Evolutionary conservation across 495 filamentous ascomycete species (phyloP), one percentile per base, ranked within the genome.

Genomic region (Parathielavia appendiculata): DNA sequence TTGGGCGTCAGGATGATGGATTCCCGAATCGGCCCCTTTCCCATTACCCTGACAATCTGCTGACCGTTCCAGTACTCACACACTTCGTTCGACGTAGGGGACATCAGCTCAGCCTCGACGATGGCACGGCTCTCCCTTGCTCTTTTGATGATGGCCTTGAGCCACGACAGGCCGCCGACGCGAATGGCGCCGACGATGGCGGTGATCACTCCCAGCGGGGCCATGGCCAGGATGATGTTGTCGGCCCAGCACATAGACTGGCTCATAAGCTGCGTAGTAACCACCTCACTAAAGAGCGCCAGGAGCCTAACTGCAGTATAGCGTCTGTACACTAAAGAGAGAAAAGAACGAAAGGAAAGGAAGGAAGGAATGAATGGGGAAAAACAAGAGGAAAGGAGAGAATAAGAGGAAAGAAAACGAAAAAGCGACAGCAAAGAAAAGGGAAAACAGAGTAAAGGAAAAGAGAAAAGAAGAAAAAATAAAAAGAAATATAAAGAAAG

Each of bases 201-300:
- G 26, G 26, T 30, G 6, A 30, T 30, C 26, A 30, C 26, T 2
- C 26, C 26, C 26, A 30, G 26, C 3, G 26, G 26, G 26, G 26
- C 26, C 26, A 30, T 30, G 26, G 26, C 76, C 43, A 84, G 78
- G 9, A 83, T 80, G 14, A 83, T 58, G 56, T 79, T 76, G 49
- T 85, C 82, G 0, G 78, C 57, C 46, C 71, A 63, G 26, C 66
- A 73, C 23, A 74, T 74, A 0, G 76, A 75, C 54, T 83, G 76
- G 55, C 79, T 82, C 46, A 85, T 74, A 54, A 79, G 84, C 66
- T 86, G 82, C 60, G 74, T 80, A 0, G 81, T 79, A 30, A 85
- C 71, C 41, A 75, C 69, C 45, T 84, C 82, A 1, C 82, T 81
- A 50, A 84, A 84, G 0, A 83, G 72, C 12, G 76, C 69, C 34